Percentiles rank a stretch among this genome's conserved stretches.
Evolutionary conservation across 2,329 filamentous ascomycete species (phyloP).

Genomic region (Tolypocladium amazonense): DNA sequence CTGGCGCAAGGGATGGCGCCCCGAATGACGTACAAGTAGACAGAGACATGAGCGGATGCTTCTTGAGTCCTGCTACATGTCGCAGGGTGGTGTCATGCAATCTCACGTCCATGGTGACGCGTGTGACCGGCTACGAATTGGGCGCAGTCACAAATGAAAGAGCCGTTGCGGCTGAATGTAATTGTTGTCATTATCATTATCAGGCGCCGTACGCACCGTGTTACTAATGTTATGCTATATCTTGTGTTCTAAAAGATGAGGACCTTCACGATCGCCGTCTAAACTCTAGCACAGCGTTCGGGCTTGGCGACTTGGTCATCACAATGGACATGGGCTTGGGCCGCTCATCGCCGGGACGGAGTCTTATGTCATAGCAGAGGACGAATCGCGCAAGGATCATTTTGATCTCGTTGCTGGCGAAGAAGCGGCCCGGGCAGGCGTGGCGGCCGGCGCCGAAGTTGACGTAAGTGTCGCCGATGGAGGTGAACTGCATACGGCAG

Average conservation of each 20-base stretch:
- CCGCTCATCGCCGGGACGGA: slow-evolving; percentile 25
- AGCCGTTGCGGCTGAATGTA: not conserved
- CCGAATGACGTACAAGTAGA: not conserved
- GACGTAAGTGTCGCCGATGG: slow-evolving; percentile 29
- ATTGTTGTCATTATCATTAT: not conserved
- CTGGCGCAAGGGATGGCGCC: not conserved
- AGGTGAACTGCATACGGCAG: slow-evolving; percentile 32
- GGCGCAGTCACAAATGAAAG: not conserved
- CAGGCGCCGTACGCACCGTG: not conserved
- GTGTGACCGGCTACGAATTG: not conserved
- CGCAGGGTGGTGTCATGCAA: too few relatives aligned
- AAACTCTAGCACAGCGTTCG: slow-evolving; percentile 28
- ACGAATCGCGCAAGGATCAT: slow-evolving; percentile 29
- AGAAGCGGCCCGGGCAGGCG: slow-evolving; percentile 38
- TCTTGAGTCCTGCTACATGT: not conserved
- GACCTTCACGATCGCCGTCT: slow-evolving; percentile 13
- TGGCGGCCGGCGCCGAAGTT: slow-evolving; percentile 37
- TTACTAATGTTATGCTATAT: not conserved
- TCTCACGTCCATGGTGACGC: not conserved
- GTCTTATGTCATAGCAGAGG: slow-evolving; percentile 30
- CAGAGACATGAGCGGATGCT: slow-evolving; percentile 3
- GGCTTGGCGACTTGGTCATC: slow-evolving; percentile 30
- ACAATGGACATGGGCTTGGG: slow-evolving; percentile 26
- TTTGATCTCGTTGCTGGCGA: slow-evolving; percentile 35
- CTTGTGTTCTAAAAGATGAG: not conserved